A percentile compares a stretch with the other conserved stretches of the same genome.
Conservation (phyloP, 2,329 filamentous ascomycete genomes). For the Venturia oleaginea region DNA sequence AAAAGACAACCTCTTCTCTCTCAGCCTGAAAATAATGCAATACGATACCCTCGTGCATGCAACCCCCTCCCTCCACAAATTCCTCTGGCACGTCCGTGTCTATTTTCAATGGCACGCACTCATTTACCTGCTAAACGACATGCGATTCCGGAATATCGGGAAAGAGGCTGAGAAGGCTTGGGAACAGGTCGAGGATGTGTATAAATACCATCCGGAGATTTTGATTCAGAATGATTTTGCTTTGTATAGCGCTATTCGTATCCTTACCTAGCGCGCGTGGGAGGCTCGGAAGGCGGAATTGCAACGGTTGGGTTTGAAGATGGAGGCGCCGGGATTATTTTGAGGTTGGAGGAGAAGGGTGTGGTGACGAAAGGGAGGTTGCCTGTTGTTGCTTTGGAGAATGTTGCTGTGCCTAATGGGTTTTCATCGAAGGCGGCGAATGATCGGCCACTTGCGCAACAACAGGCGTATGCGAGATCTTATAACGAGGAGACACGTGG, state of each 20-base stretch:
- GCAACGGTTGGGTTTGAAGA: neutral
- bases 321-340: neutral
- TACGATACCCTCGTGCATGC: slow-evolving; percentile 33
- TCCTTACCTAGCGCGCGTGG: slow-evolving; percentile 38
- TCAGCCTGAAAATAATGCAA: slow-evolving; percentile 33
- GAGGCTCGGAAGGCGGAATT: slow-evolving; percentile 19
- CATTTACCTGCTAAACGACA: slow-evolving; percentile 40
- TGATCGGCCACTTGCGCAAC: neutral
- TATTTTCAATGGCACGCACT: slow-evolving; percentile 45
- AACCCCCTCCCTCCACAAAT: slow-evolving; percentile 32
- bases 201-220: slow-evolving; percentile 34
- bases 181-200: slow-evolving; percentile 36
- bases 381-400: neutral
- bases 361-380: neutral
- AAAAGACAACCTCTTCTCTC: slow-evolving; percentile 31
- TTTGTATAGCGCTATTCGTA: slow-evolving; percentile 34
- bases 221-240: slow-evolving; percentile 28
- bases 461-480: neutral
- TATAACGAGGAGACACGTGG: neutral
- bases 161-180: slow-evolving; percentile 31
- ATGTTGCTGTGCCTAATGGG: neutral
- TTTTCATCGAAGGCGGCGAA: neutral
- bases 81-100: slow-evolving; percentile 37
- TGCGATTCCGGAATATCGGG: slow-evolving; percentile 26
- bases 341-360: neutral